Percentiles rank a stretch among this genome's conserved stretches.
Evolutionary conservation across 495 filamentous ascomycete genomes (phyloP).

Genomic region (Paragyromitra xinjiangensis): DNA sequence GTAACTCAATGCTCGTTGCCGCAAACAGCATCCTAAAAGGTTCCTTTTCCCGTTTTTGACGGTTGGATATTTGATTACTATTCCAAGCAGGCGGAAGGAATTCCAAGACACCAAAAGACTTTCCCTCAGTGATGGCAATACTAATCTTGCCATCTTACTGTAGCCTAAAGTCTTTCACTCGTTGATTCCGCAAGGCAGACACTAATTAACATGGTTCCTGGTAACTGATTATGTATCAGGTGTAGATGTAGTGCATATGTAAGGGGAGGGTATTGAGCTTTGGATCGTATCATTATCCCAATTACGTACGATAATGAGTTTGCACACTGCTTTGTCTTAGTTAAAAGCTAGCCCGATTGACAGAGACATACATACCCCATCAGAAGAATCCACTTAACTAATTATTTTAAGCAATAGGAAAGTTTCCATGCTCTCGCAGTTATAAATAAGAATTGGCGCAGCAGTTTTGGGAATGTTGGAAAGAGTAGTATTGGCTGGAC

Average conservation of each 20-base stretch:
- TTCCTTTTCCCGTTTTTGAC: not conserved
- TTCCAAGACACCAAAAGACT: not conserved
- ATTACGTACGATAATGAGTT: too few relatives aligned
- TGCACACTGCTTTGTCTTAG: too few relatives aligned
- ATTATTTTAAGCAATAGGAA: not conserved
- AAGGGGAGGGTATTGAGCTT: too few relatives aligned
- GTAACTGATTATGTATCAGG: too few relatives aligned
- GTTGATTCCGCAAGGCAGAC: not conserved
- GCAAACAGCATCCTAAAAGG: constrained; percentile 8
- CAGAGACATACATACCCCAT: not conserved
- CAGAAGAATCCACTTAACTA: not conserved
- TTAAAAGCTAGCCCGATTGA: too few relatives aligned
- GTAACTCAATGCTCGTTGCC: not conserved
- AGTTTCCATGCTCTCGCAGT: too few relatives aligned
- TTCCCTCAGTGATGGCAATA: not conserved
- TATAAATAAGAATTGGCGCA: not conserved
- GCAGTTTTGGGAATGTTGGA: not conserved
- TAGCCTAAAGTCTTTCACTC: not conserved
- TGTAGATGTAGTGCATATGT: too few relatives aligned
- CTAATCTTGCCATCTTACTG: not conserved
- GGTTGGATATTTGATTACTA: not conserved
- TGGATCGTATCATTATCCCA: too few relatives aligned
- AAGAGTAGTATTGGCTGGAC: not conserved
- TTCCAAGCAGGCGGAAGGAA: not conserved
- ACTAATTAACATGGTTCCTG: not conserved